A percentile compares a stretch with the other conserved stretches of the same genome.
Evolutionary conservation across 495 filamentous ascomycete species (phyloP).

Genomic region (Penicillium macrosclerotiorum): DNA sequence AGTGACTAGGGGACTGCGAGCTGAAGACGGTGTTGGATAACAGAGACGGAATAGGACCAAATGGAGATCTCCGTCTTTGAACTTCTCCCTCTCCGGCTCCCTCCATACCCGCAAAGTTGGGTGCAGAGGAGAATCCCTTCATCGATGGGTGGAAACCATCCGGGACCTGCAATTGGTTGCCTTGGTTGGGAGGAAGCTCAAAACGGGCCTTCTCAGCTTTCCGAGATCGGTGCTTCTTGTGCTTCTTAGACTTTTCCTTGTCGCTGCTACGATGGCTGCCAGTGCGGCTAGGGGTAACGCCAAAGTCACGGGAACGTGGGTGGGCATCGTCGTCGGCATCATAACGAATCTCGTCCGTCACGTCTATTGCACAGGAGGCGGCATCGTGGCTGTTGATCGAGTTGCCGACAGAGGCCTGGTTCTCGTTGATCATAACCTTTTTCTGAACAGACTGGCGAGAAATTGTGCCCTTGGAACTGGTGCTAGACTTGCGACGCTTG

Average conservation of each 20-base stretch:
- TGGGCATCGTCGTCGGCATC: constrained; percentile 25
- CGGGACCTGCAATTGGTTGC: too few relatives aligned
- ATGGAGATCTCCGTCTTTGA: constrained; percentile 29
- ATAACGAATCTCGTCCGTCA: constrained; percentile 34
- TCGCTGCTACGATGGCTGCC: constrained; percentile 15
- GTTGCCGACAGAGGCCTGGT: constrained; percentile 23
- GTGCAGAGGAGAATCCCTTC: constrained; percentile 15
- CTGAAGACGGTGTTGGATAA: constrained; percentile 67
- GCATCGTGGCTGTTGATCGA: constrained; percentile 39
- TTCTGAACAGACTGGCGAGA: constrained; percentile 32
- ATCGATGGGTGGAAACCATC: constrained; percentile 4
- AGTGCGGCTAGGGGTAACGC: constrained; percentile 14
- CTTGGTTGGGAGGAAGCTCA: not conserved
- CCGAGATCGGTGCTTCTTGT: constrained; percentile 31
- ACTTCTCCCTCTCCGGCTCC: constrained; percentile 16
- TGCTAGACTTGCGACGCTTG: constrained; percentile 70
- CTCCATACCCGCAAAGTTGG: constrained; percentile 11
- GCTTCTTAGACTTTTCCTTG: constrained; percentile 27
- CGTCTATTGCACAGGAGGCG: constrained; percentile 31
- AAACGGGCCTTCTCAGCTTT: constrained; percentile 7
- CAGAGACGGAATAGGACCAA: constrained; percentile 57
- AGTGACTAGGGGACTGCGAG: constrained; percentile 31
- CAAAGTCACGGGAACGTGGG: constrained; percentile 33
- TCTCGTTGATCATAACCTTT: constrained; percentile 23
- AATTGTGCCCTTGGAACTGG: constrained; percentile 61